Percentiles rank a stretch among this genome's conserved stretches.
Evolutionary conservation across 805 yeast genomes (phyloP).

Genomic region (Isabelozyma gotoi): DNA sequence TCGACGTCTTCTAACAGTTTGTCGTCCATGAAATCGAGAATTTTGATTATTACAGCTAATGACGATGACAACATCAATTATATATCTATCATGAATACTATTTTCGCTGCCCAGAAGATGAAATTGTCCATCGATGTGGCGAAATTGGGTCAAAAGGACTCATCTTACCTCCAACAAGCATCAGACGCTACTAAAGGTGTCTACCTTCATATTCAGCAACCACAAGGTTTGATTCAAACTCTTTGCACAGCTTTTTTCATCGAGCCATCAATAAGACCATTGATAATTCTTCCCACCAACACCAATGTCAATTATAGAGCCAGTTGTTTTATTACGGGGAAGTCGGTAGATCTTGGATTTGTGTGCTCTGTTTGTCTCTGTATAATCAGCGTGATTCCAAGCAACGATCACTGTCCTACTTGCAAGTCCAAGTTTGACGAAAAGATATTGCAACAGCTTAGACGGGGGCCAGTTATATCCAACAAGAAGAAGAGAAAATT

Average conservation of each 20-base stretch:
- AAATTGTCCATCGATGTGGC: slow-evolving; percentile 88
- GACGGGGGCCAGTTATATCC: slow-evolving; percentile 57
- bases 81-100: slow-evolving; percentile 91
- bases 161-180: slow-evolving; percentile 92
- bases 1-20: slow-evolving; percentile 11
- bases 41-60: slow-evolving; percentile 63
- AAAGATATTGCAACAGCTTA: slow-evolving; percentile 55
- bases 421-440: slow-evolving; percentile 80
- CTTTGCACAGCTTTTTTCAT: slow-evolving; percentile 78
- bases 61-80: slow-evolving; percentile 79
- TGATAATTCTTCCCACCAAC: slow-evolving; percentile 77
- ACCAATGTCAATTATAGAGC: slow-evolving; percentile 91
- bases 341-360: slow-evolving; percentile 87
- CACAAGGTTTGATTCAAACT: slow-evolving; percentile 80
- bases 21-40: slow-evolving; percentile 35
- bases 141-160: slow-evolving; percentile 59
- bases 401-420: slow-evolving; percentile 72
- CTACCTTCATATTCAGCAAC: slow-evolving; percentile 66
- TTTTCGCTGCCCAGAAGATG: slow-evolving; percentile 94
- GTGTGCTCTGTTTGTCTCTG: slow-evolving; percentile 95
- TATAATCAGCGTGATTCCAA: slow-evolving; percentile 69
- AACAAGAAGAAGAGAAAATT: slow-evolving; percentile 36
- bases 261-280: slow-evolving; percentile 79
- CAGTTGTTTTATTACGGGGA: slow-evolving; percentile 88
- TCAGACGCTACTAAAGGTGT: slow-evolving; percentile 93